Evolutionary conservation across 768 basidiomycete species (phyloP), one percentile per base, ranked within the genome.

Genomic region (Suillus placidus): DNA sequence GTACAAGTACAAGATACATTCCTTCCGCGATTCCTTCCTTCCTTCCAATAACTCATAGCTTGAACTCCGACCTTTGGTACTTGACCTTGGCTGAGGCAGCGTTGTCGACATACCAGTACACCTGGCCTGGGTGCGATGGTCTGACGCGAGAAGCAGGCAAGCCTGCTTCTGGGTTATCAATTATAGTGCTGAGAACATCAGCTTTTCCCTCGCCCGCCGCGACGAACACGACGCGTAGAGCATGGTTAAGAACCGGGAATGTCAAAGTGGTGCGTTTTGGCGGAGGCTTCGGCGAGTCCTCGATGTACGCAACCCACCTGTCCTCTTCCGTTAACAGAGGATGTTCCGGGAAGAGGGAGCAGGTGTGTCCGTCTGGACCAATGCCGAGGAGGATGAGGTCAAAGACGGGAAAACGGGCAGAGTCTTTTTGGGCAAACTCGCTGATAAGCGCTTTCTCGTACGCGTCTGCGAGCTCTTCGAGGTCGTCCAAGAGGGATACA

Each of bases 331-430:
- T 67, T 58, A 99, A 85, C 45, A 98, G 85, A 43, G 77, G 79
- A 74, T 99, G 97, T n/a, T 85, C 92, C 10, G 97, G 97, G 87
- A 99, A 99, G 70, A 99, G 89, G 8, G 93, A 95, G 67, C 92
- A 95, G 49, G 97, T 99, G 82, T 99, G 97, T n/a, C 97, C 97
- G 76, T 98, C 97, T 6, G 93, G 93, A 37, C 97, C 97, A 86
- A 96, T 89, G 58, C 97, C 97, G 61, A 99, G 90, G 52, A 99
- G 87, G 80, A 99, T 92, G 75, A 99, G 88, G 76, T 99, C 97
- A 77, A 99, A 99, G 61, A 97, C 84, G 68, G 97, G 97, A 85
- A 98, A 99, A 66, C 96, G 90, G 20, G 97, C 97, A 6, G 95
- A 84, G 76, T 98, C 94, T 75, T 89, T 93, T 74, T 91, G 88